Evolutionary conservation across 2,329 filamentous ascomycete genomes (phyloP), one percentile per base, ranked within the genome.

Genomic region (Byssothecium circinans): DNA sequence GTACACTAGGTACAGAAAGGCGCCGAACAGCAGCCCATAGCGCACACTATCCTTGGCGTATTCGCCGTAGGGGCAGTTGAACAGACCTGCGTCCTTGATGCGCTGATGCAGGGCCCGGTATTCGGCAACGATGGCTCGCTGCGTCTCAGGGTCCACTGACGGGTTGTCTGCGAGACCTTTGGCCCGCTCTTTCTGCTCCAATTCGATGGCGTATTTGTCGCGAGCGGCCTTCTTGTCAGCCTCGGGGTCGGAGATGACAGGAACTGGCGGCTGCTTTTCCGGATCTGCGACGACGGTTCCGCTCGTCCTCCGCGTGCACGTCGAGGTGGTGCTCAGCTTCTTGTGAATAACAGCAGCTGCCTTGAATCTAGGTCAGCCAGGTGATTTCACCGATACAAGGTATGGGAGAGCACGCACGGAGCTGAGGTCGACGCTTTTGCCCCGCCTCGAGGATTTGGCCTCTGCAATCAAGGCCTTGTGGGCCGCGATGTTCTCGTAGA

Each of bases 41-140:
- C 83, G 79, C n/a, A 73, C 52, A 56, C 75, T 67, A 61, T 86
- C 83, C 64, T 80, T 81, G 50, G 65, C 78, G 50, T 87, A 87
- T 34, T 81, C 79, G 1, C 69, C 54, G 65, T 83, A 85, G 1
- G 70, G 75, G 55, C 83, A 86, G 8, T 79, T 54, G 68, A 86
- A 87, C 15, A 81, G 73, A 2, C 83, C 82, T 49, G 76, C 72
- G 8, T 79, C 77, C 42, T 76, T 73, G 52, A 87, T 64, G 34
- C 73, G 72, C 53, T 82, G 71, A 58, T 85, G 81, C 25, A 87
- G 68, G 2, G 62, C 64, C 11, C 79, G 76, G 66, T 85, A 87
- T 56, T 82, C 81, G 37, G 55, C 43, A 1, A 75, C 69, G 54
- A 87, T 85, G 18, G 75, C 73, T 11, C 74, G 67, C 68, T 86